Conservation (phyloP, 108 stramenopile species). For the Aurantiochytrium sp. region DNA sequence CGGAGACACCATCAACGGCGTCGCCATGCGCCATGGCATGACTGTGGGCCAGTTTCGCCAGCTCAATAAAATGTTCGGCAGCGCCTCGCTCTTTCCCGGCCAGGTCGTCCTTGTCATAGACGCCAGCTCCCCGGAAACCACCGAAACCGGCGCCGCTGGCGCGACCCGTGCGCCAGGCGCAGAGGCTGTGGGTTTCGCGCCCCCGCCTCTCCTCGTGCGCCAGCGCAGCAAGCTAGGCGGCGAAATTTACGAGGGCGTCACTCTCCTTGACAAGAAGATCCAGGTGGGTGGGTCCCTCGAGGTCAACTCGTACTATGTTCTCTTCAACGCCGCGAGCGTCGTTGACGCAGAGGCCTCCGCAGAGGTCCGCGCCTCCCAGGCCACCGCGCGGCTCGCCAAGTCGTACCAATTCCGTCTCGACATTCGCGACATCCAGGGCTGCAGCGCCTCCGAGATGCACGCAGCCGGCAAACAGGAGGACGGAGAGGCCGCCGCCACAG, state of each 20-base stretch:
- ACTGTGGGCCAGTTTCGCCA: not conserved
- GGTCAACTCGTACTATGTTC: not conserved
- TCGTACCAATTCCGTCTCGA: not conserved
- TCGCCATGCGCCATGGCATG: constrained; percentile 21
- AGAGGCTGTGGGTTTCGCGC: not conserved
- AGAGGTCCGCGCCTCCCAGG: not conserved
- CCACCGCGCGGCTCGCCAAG: not conserved
- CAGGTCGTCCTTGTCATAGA: not conserved
- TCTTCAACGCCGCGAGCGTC: not conserved
- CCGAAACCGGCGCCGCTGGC: not conserved
- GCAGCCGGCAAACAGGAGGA: not conserved
- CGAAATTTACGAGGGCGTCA: not conserved
- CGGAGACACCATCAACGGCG: constrained; percentile 11
- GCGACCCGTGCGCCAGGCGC: not conserved
- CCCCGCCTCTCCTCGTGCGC: not conserved
- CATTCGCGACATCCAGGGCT: not conserved
- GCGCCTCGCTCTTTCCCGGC: not conserved
- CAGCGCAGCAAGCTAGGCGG: not conserved
- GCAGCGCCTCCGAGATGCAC: not conserved
- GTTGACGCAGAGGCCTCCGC: not conserved
- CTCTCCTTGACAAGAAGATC: not conserved
- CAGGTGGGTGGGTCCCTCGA: not conserved
- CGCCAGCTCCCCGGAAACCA: not conserved
- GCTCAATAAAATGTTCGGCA: constrained; percentile 19
- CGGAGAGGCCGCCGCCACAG: not conserved